A percentile compares a stretch with the other conserved stretches of the same genome.
Conservation (phyloP, 2,329 filamentous ascomycete species). For the Trichophyton rubrum region DNA sequence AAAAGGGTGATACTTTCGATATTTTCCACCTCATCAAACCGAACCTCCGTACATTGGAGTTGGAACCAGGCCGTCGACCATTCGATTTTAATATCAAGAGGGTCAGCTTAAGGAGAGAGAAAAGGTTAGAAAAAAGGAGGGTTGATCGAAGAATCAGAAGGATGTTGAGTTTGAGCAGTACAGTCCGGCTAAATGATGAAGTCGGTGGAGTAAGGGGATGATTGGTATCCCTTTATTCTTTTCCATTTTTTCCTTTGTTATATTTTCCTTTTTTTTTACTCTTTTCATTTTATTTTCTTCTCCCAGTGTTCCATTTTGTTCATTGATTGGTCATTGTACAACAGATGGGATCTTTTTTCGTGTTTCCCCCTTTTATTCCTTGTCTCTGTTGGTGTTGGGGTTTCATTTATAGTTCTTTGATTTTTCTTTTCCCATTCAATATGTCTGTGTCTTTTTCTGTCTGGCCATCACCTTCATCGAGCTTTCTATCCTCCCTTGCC, state of each 20-base stretch:
- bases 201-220: background rate
- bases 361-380: background rate
- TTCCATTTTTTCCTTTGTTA: slow-evolving; percentile 9
- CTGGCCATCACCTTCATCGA: background rate
- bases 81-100: background rate
- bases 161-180: background rate
- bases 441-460: background rate
- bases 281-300: slow-evolving; percentile 10
- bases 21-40: background rate
- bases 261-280: slow-evolving; percentile 12
- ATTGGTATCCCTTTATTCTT: slow-evolving; percentile 14
- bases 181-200: background rate
- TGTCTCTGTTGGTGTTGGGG: background rate
- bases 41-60: background rate
- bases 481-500: background rate
- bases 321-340: background rate
- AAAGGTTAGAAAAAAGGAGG: background rate
- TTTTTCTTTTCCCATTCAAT: background rate
- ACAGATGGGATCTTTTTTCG: slow-evolving; percentile 1
- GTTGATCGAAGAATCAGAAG: background rate
- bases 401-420: background rate
- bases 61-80: background rate
- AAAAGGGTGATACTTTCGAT: background rate
- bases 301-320: background rate
- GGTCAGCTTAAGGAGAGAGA: background rate